Evolutionary conservation across 2,329 filamentous ascomycete species (phyloP).

Genomic region (Trichophyton simii): DNA sequence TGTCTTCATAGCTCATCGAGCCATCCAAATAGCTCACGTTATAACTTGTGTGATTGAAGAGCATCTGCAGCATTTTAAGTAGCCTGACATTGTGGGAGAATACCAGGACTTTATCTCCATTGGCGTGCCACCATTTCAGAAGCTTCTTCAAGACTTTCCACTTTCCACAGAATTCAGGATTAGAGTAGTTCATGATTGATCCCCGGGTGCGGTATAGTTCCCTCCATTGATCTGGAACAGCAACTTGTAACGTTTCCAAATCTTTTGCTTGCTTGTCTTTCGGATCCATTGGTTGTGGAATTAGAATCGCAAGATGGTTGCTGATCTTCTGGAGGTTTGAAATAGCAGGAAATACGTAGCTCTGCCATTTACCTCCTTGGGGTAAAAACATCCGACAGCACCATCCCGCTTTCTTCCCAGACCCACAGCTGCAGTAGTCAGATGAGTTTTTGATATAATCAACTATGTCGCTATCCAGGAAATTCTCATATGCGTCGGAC

Average conservation of each 20-base stretch:
- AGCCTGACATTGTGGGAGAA: constrained; percentile 88
- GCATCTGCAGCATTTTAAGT: constrained; percentile 66
- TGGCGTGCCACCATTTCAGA: constrained; percentile 76
- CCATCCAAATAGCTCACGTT: constrained; percentile 87
- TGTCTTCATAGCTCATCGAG: constrained; percentile 67
- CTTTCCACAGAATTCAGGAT: constrained; percentile 89
- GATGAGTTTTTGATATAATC: constrained; percentile 54
- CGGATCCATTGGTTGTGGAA: constrained; percentile 54
- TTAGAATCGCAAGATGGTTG: constrained; percentile 81
- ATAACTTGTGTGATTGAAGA: constrained; percentile 82
- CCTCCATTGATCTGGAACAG: constrained; percentile 63
- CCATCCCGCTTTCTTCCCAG: constrained; percentile 61
- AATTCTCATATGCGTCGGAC: constrained; percentile 67
- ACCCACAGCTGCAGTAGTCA: constrained; percentile 57
- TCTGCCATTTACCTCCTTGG: constrained; percentile 56
- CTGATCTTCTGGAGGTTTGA: constrained; percentile 72
- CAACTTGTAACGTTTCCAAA: constrained; percentile 57
- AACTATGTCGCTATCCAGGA: constrained; percentile 61
- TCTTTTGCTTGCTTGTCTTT: constrained; percentile 67
- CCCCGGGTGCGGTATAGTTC: constrained; percentile 62
- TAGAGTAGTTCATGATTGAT: constrained; percentile 65
- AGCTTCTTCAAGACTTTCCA: constrained; percentile 86
- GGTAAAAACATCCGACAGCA: constrained; percentile 57
- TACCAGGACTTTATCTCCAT: constrained; percentile 86
- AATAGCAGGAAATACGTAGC: constrained; percentile 74